Conservation (phyloP, 345 rosid genomes). For the Geranium rotundifolium region DNA sequence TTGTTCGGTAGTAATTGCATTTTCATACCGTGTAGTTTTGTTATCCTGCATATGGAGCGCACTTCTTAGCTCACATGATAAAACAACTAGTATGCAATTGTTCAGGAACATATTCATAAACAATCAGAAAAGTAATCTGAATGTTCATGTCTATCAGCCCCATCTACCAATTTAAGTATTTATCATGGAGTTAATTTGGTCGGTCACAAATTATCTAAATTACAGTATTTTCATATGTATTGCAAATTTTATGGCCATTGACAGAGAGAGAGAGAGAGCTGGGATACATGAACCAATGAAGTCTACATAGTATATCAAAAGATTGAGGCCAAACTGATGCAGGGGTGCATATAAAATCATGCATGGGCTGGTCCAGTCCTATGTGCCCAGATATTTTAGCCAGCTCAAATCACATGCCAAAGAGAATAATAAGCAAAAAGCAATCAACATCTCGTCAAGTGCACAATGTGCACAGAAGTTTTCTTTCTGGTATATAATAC, state of each 20-base stretch:
- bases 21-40: slow-evolving; percentile 13
- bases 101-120: too few species aligned
- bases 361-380: too few species aligned
- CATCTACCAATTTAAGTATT: too few species aligned
- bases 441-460: background rate
- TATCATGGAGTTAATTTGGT: too few species aligned
- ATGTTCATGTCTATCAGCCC: too few species aligned
- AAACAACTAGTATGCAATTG: background rate
- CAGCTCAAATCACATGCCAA: slow-evolving; percentile 2
- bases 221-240: too few species aligned
- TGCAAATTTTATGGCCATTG: background rate
- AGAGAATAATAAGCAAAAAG: background rate
- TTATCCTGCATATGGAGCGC: slow-evolving; percentile 18
- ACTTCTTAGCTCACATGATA: background rate
- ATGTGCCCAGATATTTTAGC: background rate
- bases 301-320: background rate
- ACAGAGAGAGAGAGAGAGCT: too few species aligned
- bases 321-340: background rate
- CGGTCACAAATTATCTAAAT: too few species aligned
- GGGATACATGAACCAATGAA: background rate
- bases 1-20: slow-evolving; percentile 15
- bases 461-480: background rate
- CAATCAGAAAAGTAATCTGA: too few species aligned
- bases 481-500: background rate
- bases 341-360: background rate